Evolutionary conservation across 139 green algal genomes (phyloP), one percentile per base, ranked within the genome.

Genomic region (Edaphochlamys debaryana): DNA sequence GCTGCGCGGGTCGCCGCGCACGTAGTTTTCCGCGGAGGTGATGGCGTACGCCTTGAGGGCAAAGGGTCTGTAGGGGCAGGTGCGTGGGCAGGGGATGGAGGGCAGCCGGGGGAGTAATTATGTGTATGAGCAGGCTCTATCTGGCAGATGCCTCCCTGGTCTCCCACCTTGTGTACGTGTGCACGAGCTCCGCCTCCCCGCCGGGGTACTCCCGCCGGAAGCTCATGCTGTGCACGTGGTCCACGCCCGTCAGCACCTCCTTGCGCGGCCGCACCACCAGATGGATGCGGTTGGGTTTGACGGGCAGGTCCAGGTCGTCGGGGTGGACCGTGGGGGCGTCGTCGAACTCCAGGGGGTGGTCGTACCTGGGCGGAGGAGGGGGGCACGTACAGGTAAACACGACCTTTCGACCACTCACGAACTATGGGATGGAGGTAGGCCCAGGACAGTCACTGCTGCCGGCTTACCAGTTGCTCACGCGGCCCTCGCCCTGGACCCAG

Each of bases 201-300:
- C 36, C 70, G 25, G 70, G 70, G 70, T 78, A 78, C 15, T 32
- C 70, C 48, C 6, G 41, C 19, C 42, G 19, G 41, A 78, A 78
- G 45, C 30, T 29, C 15, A 78, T 17, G 42, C 23, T 58, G 70
- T 67, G 45, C 25, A 78, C 45, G 19, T 66, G 3, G 34, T 78
- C 70, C 27, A 66, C 70, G 30, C 48, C 13, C 11, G 9, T 29
- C 42, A 42, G 8, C 25, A 32, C 27, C 42, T 38, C 6, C 45
- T 66, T 64, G 27, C 27, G 29, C 32, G 70, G 70, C 70, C 70
- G 70, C 48, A 78, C 45, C 42, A 64, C 70, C 48, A 78, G 70
- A n/a, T n/a, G n/a, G 42, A 78, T 40, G 70, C 4, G 25, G 27
- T 20, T 6, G 25, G 45, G 62, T 4, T 45, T 4, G 13, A 78